Conservation (phyloP, 129 eudicot genomes). For the Flaveria robusta region DNA sequence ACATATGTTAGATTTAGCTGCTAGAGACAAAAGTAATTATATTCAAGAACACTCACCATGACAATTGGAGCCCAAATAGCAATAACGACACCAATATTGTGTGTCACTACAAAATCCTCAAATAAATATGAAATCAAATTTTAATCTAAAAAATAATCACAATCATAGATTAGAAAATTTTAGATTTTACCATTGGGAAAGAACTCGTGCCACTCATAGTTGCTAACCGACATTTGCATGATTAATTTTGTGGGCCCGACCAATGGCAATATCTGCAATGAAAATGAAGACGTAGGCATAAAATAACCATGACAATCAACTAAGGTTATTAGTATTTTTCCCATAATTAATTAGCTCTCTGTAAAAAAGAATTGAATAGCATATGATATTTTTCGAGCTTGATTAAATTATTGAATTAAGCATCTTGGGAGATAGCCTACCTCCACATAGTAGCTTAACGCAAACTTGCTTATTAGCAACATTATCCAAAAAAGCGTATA, state of each 20-base stretch:
- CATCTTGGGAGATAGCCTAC: slow-evolving; percentile 38
- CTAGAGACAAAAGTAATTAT: slow-evolving; percentile 7
- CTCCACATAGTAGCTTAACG: slow-evolving; percentile 99
- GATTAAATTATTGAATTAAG: not conserved
- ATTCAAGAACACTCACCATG: slow-evolving; percentile 64
- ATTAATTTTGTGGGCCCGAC: slow-evolving; percentile 74
- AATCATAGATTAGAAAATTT: not conserved
- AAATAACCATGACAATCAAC: slow-evolving; percentile 17
- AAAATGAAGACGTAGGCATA: slow-evolving; percentile 29
- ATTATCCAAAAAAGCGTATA: slow-evolving; percentile 88
- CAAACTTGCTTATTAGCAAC: slow-evolving; percentile 85
- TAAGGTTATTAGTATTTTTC: not conserved
- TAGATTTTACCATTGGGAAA: slow-evolving; percentile 74
- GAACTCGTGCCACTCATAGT: slow-evolving; percentile 95
- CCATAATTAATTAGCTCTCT: not conserved
- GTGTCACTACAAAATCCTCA: slow-evolving; percentile 59
- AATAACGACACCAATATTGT: slow-evolving; percentile 78
- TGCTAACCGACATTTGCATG: slow-evolving; percentile 59
- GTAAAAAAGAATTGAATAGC: not conserved
- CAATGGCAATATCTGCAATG: slow-evolving; percentile 73
- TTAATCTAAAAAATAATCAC: slow-evolving; percentile 20
- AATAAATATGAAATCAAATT: slow-evolving; percentile 17
- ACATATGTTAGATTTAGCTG: slow-evolving; percentile 13
- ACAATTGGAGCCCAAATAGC: slow-evolving; percentile 93
- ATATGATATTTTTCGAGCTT: not conserved